phyloP scores from a whole-genome alignment of 2,329 filamentous ascomycete genomes.

The Hypoxylon sp. region DNA sequence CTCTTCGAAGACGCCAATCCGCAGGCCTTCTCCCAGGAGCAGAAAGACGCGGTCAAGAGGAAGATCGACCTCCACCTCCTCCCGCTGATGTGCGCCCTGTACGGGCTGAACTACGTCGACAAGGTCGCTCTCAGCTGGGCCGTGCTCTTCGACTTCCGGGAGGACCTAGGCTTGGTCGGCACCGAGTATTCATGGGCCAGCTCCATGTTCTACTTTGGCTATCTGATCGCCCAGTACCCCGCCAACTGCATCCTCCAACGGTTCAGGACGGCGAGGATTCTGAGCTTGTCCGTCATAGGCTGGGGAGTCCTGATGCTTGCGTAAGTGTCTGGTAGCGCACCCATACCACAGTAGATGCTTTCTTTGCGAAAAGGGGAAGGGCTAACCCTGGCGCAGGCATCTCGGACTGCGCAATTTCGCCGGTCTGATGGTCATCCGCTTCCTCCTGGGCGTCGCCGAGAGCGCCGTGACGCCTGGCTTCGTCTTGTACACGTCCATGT shows the following conservation, averaged over 20 bases:
- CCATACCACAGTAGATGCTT: not conserved
- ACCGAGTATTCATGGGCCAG: constrained; percentile 23
- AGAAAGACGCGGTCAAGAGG: constrained; percentile 29
- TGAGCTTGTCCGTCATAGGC: constrained; percentile 23
- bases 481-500: constrained; percentile 31
- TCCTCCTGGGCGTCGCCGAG: constrained; percentile 27
- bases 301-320: constrained; percentile 36
- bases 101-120: constrained; percentile 39
- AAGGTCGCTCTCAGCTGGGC: constrained; percentile 39
- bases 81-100: constrained; percentile 37
- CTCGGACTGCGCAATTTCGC: constrained; percentile 42
- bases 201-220: constrained; percentile 27
- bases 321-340: constrained; percentile 23
- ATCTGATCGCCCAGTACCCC: constrained; percentile 13
- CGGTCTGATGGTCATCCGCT: constrained; percentile 26
- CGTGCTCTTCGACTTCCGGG: constrained; percentile 36
- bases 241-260: constrained; percentile 29
- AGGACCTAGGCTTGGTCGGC: constrained; percentile 33
- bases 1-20: constrained; percentile 32
- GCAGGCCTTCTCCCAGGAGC: constrained; percentile 28
- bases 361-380: not conserved
- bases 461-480: constrained; percentile 27
- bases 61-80: constrained; percentile 31
- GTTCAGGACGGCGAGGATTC: constrained; percentile 30
- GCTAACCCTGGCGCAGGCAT: constrained; percentile 22